phyloP scores from a whole-genome alignment of 169 alveolate species.

The Toxoplasma gondii region DNA sequence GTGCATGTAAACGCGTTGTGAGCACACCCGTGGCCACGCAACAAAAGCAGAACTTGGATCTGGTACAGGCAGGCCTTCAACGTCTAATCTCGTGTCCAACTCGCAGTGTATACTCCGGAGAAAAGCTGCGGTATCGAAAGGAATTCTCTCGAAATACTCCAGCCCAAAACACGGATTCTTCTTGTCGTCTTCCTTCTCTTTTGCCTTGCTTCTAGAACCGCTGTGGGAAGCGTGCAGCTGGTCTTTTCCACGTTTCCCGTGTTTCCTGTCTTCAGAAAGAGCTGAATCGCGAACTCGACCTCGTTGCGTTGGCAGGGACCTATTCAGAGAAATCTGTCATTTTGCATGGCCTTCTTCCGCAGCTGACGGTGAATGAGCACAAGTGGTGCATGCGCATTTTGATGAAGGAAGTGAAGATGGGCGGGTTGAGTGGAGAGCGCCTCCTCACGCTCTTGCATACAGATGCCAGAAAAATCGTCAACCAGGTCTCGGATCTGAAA shows the following conservation, averaged over 20 bases:
- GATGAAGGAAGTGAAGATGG: constrained; percentile 34
- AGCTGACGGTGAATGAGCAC: constrained; percentile 38
- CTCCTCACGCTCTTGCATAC: constrained; percentile 16
- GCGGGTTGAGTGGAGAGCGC: constrained; percentile 14
- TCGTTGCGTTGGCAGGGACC: background rate
- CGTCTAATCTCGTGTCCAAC: no score
- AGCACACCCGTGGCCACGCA: no score
- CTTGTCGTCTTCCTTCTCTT: no score
- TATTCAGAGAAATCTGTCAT: background rate
- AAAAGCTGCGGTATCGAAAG: no score
- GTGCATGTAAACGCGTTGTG: no score
- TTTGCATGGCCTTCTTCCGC: constrained; percentile 10
- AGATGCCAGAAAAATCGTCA: constrained; percentile 21
- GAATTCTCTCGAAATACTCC: no score
- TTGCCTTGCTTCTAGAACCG: no score
- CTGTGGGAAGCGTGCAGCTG: no score
- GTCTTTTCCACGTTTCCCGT: background rate
- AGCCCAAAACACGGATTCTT: no score
- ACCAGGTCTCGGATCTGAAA: constrained; percentile 19
- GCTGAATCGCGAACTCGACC: background rate
- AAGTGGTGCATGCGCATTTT: constrained; percentile 33
- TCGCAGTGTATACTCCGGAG: no score
- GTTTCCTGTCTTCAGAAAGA: background rate
- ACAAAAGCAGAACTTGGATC: no score
- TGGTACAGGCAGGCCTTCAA: no score